Base-by-base conservation (phyloP, 805 yeast genomes). In the Zygoascus tannicola region DNA sequence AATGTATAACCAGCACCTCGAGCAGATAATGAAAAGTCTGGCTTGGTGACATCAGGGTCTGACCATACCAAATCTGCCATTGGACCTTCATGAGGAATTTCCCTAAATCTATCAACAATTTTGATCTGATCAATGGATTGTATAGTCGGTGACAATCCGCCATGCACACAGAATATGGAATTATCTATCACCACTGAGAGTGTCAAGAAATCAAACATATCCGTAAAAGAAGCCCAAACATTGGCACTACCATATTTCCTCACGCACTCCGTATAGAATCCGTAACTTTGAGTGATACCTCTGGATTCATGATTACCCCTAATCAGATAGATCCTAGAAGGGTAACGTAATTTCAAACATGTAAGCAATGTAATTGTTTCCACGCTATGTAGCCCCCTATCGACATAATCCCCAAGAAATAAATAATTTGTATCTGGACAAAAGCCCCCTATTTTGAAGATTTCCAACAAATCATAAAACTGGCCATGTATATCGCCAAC, bases 11-110 rank as follows among this genome's bases (percentile, higher is more conserved):
- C 99, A 1, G 99, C 99, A 34, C 99, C 99, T 56, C 99, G 66
- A 1, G 98, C 95, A 23, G 88, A 79, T 18, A 92, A 74, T 51
- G 88, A 81, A 62, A 92, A 92, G 56, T 87, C 95, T 2, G 63
- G 63, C 42, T 69, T 70, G 44, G 82, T 85, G 26, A 84, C 82
- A 62, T 94, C 97, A 0, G 99, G 99, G 58, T 92, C 99, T 19
- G 92, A 81, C 99, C 99, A 92, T 16, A 92, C 97, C 41, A 92
- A 68, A 62, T 92, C 99, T 1, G 98, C 98, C 97, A 92, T 92
- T 14, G 97, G 95, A 0, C 99, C 99, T 60, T 92, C 98, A 55
- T 94, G 98, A 0, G 99, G 99, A 10, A 94, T 86, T 60, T 92
- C 99, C 51, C 80, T 76, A 59, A 87, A 90, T 47, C 99, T 63